A percentile compares a stretch with the other conserved stretches of the same genome.
Evolutionary conservation across 192 early-diverging fungal genomes (phyloP).

Genomic region (Rhizoclosmatium globosum): DNA sequence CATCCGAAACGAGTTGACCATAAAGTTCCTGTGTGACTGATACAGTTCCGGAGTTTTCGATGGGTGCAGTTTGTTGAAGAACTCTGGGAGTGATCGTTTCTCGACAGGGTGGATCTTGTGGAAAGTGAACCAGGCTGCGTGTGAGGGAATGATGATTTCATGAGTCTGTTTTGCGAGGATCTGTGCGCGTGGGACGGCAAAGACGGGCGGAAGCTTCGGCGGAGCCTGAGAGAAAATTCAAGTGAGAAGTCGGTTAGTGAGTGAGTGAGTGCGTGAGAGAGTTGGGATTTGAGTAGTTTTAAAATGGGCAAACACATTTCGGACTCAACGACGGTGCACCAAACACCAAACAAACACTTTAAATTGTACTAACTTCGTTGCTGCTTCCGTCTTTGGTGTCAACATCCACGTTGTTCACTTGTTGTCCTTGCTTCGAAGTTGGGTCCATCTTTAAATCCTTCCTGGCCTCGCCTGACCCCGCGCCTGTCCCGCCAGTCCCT

Average conservation of each 20-base stretch:
- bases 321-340: background rate
- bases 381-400: no score
- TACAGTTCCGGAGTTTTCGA: constrained; percentile 94
- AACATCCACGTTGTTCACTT: no score
- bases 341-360: no score
- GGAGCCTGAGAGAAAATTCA: no score
- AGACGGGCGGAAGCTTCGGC: constrained; percentile 25
- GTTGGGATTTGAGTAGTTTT: background rate
- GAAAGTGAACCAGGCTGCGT: constrained; percentile 94
- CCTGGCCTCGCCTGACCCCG: no score
- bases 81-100: constrained; percentile 90
- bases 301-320: background rate
- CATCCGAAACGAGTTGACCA: constrained; percentile 97
- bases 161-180: constrained; percentile 44
- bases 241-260: no score
- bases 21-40: constrained; percentile 94
- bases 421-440: no score
- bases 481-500: no score
- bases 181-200: constrained; percentile 29
- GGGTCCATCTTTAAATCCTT: no score
- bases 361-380: no score
- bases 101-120: constrained; percentile 86
- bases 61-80: constrained; percentile 91
- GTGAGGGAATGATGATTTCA: constrained; percentile 75
- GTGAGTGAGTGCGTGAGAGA: no score